A percentile compares a stretch with the other conserved stretches of the same genome.
phyloP scores from a whole-genome alignment of 495 filamentous ascomycete species.

The Neurospora sp. region DNA sequence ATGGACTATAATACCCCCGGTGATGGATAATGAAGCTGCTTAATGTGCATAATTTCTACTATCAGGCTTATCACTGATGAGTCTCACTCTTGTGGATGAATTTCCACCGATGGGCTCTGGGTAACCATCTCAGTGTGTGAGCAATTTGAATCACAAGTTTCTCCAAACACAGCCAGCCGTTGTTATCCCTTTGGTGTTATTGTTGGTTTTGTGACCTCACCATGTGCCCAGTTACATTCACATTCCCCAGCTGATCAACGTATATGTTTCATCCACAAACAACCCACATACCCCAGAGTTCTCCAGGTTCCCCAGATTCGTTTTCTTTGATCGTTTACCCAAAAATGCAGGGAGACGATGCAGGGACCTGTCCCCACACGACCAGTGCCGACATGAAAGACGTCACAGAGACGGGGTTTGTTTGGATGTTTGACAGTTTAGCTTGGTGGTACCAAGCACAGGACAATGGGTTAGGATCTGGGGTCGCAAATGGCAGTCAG shows the following conservation, averaged over 20 bases:
- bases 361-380: background rate
- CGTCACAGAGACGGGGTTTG: background rate
- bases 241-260: background rate
- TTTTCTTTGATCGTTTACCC: background rate
- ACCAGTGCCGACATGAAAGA: background rate
- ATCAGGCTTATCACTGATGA: background rate
- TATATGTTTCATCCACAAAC: background rate
- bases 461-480: background rate
- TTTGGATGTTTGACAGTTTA: background rate
- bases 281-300: background rate
- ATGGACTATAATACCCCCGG: background rate
- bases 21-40: background rate
- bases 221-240: background rate
- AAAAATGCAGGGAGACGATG: background rate
- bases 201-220: background rate
- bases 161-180: background rate
- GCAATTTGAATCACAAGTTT: background rate
- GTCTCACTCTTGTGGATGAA: background rate
- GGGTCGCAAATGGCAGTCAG: background rate
- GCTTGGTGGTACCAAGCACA: background rate
- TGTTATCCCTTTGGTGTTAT: background rate
- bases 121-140: background rate
- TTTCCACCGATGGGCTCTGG: background rate
- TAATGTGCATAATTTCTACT: background rate
- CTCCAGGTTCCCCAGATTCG: background rate